Evolutionary conservation across 139 green algal genomes (phyloP), one percentile per base, ranked within the genome.

Genomic region (Bryopsis sp.): DNA sequence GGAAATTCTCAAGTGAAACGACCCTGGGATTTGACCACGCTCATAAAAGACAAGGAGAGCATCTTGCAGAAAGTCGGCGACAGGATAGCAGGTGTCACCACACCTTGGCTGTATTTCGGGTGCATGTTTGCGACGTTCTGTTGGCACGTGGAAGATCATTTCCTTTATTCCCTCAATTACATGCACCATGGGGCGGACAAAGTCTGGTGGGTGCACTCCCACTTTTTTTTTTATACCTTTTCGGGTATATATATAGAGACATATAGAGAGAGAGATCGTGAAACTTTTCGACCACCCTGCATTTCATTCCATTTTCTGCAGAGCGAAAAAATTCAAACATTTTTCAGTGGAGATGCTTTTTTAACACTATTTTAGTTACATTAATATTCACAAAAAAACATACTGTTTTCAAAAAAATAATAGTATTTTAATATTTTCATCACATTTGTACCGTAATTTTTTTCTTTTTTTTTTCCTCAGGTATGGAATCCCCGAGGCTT

Each of bases 81-180:
- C 22, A 67, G 79, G 39, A 82, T 93, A 32, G 58, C 80, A 54
- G 86, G 85, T 8, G 84, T 93, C 47, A 90, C 85, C 39, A 77
- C 85, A 60, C 88, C 90, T 2, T 91, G 88, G 87, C 75, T 97
- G 70, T 89, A 92, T 47, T 72, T 95, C 34, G 87, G 85, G 67
- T 89, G 84, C 77, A 74, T 83, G 68, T 87, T 93, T 72, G 85
- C 78, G 34, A 80, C 82, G 34, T 90, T 87, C 62, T 85, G 81
- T 75, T 96, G 90, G 92, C 89, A 90, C 68, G 82, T 89, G 4
- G 89, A 97, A 76, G 85, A 94, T 62, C 90, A 97, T 78, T 80
- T 86, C 70, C 80, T 98, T 31, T 97, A 96, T 80, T 91, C 80
- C 38, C 77, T 95, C 67, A 96, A 91, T 72, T 97, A 97, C 80